Conservation (phyloP, 768 basidiomycete genomes). For the Suillus fuscotomentosus region DNA sequence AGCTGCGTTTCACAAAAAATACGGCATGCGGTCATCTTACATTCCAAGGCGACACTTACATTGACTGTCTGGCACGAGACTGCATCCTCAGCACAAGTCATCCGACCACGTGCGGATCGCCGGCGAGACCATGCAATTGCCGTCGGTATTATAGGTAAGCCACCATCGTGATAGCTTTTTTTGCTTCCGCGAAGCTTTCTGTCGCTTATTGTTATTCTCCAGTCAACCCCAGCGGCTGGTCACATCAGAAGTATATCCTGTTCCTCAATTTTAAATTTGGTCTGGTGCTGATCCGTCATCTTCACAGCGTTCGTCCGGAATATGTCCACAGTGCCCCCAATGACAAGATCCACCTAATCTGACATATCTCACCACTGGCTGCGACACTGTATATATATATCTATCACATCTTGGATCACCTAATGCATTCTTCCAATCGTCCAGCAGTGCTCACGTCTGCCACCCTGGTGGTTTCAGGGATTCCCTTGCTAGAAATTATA, state of each 20-base stretch:
- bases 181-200: constrained; percentile 9
- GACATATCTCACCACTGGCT: background rate
- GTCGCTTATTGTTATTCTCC: constrained; percentile 6
- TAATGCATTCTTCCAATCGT: background rate
- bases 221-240: constrained; percentile 56
- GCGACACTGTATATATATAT: constrained; percentile 13
- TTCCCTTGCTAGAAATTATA: background rate
- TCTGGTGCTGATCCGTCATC: constrained; percentile 11
- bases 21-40: constrained; percentile 55
- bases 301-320: constrained; percentile 32
- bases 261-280: constrained; percentile 8
- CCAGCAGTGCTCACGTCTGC: background rate
- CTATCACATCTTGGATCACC: constrained; percentile 2
- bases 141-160: constrained; percentile 56
- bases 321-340: constrained; percentile 36
- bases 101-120: constrained; percentile 41
- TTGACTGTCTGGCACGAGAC: constrained; percentile 49
- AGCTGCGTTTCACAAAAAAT: constrained; percentile 50
- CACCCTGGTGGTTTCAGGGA: background rate
- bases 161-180: background rate
- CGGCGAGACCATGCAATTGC: constrained; percentile 41
- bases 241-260: constrained; percentile 40
- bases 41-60: constrained; percentile 38
- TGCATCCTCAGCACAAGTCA: constrained; percentile 54
- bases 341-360: constrained; percentile 3